Base-by-base conservation (phyloP, 768 basidiomycete species). In the Cyathus striatus region DNA sequence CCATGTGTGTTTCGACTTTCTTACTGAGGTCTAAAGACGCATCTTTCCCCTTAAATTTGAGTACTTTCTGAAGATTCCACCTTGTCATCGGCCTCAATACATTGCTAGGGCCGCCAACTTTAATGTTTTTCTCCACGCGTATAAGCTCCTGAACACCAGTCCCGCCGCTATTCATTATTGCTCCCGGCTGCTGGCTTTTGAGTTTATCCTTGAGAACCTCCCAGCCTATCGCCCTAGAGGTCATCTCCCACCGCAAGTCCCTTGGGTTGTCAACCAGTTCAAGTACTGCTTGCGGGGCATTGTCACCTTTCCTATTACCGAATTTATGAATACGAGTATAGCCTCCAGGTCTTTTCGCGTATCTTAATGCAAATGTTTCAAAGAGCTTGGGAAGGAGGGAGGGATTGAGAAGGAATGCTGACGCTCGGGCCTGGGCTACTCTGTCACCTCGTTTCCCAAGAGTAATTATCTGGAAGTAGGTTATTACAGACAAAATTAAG, bases 261-360 rank as follows among this genome's bases (percentile, higher is more conserved):
- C 77, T 72, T 13, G 91, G 90, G 55, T 88, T 87, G 69, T 98
- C 96, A 23, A 98, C 94, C n/a, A 99, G 72, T 60, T 95, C 90
- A 34, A 99, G 63, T 49, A 99, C 79, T 3, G 94, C 93, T 53
- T 84, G 75, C 2, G 93, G 91, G 20, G 96, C 96, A 54, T 94
- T 90, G 69, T 99, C 96, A 12, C 94, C 93, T 43, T 68, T 72
- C 4, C 95, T 80, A 59, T 86, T 79, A n/a, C 94, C 95, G 49
- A 83, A 89, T 60, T 85, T 90, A 61, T 91, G 83, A 47, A 98
- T 84, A 18, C 96, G 83, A 4, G 95, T 98, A 68, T 97, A 99
- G 6, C 96, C 96, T 1, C 96, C 96, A 2, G 84, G 83, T 3
- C 96, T 79, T 13, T 71, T 52, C 0, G 79, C 73, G 62, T 97